Base-by-base conservation (phyloP, 768 basidiomycete genomes). In the Lyophyllum atratum region DNA sequence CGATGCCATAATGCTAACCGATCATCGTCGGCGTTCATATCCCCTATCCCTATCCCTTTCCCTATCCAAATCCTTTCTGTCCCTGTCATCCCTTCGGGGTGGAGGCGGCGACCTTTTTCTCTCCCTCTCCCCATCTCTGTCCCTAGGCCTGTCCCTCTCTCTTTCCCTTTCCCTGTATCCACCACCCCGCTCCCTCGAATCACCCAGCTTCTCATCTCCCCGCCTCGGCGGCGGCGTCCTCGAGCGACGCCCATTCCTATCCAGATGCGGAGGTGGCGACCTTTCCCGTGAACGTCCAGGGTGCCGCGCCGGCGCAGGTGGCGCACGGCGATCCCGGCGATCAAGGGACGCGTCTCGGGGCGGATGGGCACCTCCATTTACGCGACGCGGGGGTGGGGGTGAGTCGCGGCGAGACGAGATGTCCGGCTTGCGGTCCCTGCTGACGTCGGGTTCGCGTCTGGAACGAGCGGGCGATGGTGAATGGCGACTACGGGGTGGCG, bases 201-300 rank as follows among this genome's bases (percentile, higher is more conserved):
- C 55, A 24, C 45, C 60, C 34, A 59, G 42, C 40, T 56, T 56
- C 26, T 55, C 52, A 10, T 57, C 60, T 53, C 52, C 49, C n/a
- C 50, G 49, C 17, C n/a, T n/a, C n/a, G 48, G 52, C 9, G 54
- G 29, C 7, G 67, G 68, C 10, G 71, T 67, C 49, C 66, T 62
- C 17, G 68, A 68, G 26, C 66, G 55, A 37, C 54, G 59, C 46
- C 31, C 50, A 17, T 52, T 55, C 50, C 62, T 62, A 15, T 56
- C 59, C 58, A 64, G 46, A 59, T 66, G 68, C 7, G 66, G 68
- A 28, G 69, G 65, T 14, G 64, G 66, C 49, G 65, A 65, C n/a
- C 66, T 54, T 37, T 66, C 69, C 37, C 62, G 43, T 11, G 62
- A 63, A 26, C 56, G 45, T 9, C 40, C 56, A 24, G 50, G 6